Percentiles rank a stretch among this genome's conserved stretches.
phyloP scores from a whole-genome alignment of 306 rosid genomes.

The Prunus salicina region DNA sequence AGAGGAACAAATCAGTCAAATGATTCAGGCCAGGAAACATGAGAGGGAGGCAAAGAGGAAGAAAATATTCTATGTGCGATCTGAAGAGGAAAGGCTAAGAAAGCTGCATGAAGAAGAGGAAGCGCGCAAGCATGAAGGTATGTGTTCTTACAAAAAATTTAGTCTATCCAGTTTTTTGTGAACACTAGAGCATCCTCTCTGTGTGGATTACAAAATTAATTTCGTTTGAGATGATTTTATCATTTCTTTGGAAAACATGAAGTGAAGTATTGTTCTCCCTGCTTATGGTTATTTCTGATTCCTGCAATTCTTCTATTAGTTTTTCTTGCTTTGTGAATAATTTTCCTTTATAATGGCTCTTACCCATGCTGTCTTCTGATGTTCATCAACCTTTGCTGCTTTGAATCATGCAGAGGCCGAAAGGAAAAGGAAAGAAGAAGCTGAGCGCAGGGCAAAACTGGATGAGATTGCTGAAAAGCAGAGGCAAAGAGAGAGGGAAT shows the following conservation, averaged over 20 bases:
- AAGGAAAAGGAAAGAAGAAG: constrained; percentile 66
- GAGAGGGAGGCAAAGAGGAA: constrained; percentile 76
- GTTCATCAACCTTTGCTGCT: not conserved
- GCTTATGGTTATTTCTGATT: not conserved
- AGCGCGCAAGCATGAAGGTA: constrained; percentile 80
- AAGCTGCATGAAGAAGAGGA: constrained; percentile 81
- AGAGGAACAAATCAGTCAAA: constrained; percentile 62
- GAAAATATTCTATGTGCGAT: constrained; percentile 62
- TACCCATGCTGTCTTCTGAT: not conserved
- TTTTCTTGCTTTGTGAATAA: not conserved
- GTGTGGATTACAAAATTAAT: not conserved
- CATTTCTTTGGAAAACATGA: not conserved
- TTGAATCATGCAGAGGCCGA: constrained; percentile 66
- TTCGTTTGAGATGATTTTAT: not conserved
- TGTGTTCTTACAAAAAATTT: not conserved
- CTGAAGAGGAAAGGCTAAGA: constrained; percentile 73
- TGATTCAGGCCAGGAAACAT: constrained; percentile 57
- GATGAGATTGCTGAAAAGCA: constrained; percentile 78
- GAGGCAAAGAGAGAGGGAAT: constrained; percentile 73
- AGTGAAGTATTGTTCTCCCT: not conserved
- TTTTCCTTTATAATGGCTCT: not conserved
- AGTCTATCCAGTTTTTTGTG: not conserved
- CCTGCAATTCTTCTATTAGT: not conserved
- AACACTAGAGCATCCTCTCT: not conserved
- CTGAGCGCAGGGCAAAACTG: constrained; percentile 67